phyloP scores from a whole-genome alignment of 2,329 filamentous ascomycete species.

The Mycosphaerella sp. region DNA sequence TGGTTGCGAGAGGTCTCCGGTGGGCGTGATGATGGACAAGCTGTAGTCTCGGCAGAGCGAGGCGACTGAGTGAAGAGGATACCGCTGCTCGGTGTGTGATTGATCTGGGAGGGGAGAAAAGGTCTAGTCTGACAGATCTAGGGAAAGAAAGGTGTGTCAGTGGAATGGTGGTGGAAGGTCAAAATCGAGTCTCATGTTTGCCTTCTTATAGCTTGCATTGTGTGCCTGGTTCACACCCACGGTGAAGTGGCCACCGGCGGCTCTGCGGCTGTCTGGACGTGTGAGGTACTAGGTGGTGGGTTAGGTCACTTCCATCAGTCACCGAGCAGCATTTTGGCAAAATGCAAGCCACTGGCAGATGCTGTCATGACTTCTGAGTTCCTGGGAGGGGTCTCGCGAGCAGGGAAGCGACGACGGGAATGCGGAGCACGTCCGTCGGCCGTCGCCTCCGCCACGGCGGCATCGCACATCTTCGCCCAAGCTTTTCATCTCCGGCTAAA shows the following conservation, averaged over 20 bases:
- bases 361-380: constrained; percentile 5
- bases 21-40: constrained; percentile 5
- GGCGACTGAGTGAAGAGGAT: not conserved
- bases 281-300: not conserved
- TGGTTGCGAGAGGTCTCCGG: constrained; percentile 26
- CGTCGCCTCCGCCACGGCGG: not conserved
- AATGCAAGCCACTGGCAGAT: constrained; percentile 7
- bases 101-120: constrained; percentile 7
- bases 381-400: constrained; percentile 1
- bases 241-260: not conserved
- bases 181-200: not conserved
- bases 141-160: not conserved
- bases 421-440: not conserved
- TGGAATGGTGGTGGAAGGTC: not conserved
- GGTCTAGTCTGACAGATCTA: constrained; percentile 12
- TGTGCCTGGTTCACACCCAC: not conserved
- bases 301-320: not conserved
- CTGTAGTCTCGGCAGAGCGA: constrained; percentile 5
- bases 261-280: constrained; percentile 6
- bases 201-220: constrained; percentile 18
- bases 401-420: not conserved
- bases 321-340: constrained; percentile 10
- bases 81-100: not conserved
- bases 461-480: not conserved
- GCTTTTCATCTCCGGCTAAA: not conserved